Evolutionary conservation across 192 early-diverging fungal genomes (phyloP).

Genomic region (Phycomyces blakesleeanus): DNA sequence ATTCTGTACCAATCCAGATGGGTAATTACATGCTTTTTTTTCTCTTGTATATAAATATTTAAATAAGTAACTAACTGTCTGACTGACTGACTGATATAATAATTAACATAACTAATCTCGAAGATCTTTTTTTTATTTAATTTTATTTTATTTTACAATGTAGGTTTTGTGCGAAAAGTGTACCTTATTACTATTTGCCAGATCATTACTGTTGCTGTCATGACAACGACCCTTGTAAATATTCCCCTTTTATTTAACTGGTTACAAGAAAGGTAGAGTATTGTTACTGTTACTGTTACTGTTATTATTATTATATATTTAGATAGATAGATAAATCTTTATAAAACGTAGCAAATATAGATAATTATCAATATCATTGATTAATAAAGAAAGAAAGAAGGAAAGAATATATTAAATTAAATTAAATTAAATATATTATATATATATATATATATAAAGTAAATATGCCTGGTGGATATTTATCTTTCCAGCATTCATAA

Average conservation of each 20-base stretch:
- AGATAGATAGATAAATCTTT: too few relatives aligned
- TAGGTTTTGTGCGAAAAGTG: conserved; percentile 17
- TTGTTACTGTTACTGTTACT: neutral
- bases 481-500: conserved; percentile 12
- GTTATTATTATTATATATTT: too few relatives aligned
- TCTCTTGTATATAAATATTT: neutral
- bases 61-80: too few relatives aligned
- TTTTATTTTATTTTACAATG: too few relatives aligned
- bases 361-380: too few relatives aligned
- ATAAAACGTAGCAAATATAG: too few relatives aligned
- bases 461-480: conserved; percentile 20
- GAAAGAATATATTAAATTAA: too few relatives aligned
- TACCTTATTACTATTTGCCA: conserved; percentile 13
- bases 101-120: too few relatives aligned
- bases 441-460: neutral
- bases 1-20: conserved; percentile 23
- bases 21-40: conserved; percentile 6
- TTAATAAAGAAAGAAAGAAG: too few relatives aligned
- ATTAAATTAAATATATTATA: too few relatives aligned
- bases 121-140: too few relatives aligned
- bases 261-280: conserved; percentile 10
- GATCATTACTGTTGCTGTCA: neutral
- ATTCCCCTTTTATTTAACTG: conserved; percentile 3
- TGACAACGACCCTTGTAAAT: conserved; percentile 7
- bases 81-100: too few relatives aligned